Percentiles rank a stretch among this genome's conserved stretches.
Evolutionary conservation across 2,329 filamentous ascomycete species (phyloP).

Genomic region (Corynespora cassiicola): DNA sequence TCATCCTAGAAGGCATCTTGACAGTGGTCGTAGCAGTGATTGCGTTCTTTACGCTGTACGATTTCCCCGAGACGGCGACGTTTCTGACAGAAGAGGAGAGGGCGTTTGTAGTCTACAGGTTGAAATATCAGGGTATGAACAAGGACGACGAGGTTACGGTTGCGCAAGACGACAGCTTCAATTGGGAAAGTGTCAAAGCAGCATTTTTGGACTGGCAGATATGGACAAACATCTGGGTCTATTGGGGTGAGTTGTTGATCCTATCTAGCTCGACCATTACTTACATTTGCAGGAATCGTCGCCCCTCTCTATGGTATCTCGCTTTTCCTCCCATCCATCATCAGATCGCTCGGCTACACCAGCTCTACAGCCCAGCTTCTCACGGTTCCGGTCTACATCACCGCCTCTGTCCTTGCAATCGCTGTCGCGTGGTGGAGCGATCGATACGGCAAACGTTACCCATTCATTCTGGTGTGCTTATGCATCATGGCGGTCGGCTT

Average conservation of each 20-base stretch:
- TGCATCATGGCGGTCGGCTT: conserved; percentile 44
- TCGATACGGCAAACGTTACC: conserved; percentile 36
- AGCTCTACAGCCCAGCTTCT: conserved; percentile 49
- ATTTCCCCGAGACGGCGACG: conserved; percentile 66
- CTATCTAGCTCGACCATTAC: too few species aligned
- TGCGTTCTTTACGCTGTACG: conserved; percentile 64
- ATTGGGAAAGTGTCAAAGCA: conserved; percentile 61
- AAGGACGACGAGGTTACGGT: conserved; percentile 70
- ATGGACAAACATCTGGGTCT: conserved; percentile 63
- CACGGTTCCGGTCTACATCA: conserved; percentile 52
- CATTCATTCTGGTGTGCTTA: conserved; percentile 41
- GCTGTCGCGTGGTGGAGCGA: conserved; percentile 39
- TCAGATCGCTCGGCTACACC: conserved; percentile 48
- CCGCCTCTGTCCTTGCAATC: conserved; percentile 43
- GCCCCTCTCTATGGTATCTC: conserved; percentile 47
- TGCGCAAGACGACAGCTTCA: conserved; percentile 71
- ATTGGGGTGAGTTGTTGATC: conserved; percentile 64
- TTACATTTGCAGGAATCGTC: conserved; percentile 38
- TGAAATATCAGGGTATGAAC: conserved; percentile 57
- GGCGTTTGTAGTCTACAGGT: conserved; percentile 64
- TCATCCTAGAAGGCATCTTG: conserved; percentile 44
- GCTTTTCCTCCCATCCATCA: conserved; percentile 56
- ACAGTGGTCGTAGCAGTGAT: conserved; percentile 43
- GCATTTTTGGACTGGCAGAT: conserved; percentile 58
- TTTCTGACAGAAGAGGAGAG: conserved; percentile 63